Percentiles rank a stretch among this genome's conserved stretches.
Conservation (phyloP, 495 filamentous ascomycete species). For the Mytilinidion resinicola region DNA sequence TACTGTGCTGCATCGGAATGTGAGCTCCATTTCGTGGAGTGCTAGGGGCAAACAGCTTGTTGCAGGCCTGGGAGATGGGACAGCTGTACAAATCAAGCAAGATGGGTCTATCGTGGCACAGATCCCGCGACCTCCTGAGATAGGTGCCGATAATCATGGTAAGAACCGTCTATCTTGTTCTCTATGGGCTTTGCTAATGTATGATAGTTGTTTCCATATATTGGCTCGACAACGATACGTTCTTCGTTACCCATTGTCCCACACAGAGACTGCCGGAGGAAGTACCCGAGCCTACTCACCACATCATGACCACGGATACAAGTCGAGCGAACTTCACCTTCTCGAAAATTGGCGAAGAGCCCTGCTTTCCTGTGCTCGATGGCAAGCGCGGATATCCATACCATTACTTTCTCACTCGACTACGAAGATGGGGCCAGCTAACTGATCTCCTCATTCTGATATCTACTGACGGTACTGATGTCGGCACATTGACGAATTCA, state of each 20-base stretch:
- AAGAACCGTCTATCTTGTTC: slow-evolving; percentile 25
- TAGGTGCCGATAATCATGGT: slow-evolving; percentile 66
- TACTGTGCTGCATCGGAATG: slow-evolving; percentile 57
- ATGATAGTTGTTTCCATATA: slow-evolving; percentile 69
- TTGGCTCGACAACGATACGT: slow-evolving; percentile 86
- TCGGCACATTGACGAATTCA: slow-evolving; percentile 70
- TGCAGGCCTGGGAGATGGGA: slow-evolving; percentile 78
- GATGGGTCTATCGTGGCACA: slow-evolving; percentile 66
- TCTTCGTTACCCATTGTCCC: slow-evolving; percentile 70
- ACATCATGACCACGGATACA: slow-evolving; percentile 63
- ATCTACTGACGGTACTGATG: slow-evolving; percentile 69
- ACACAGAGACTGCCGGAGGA: slow-evolving; percentile 14
- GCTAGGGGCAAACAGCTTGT: slow-evolving; percentile 86
- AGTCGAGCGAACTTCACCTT: slow-evolving; percentile 52
- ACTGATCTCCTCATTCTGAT: slow-evolving; percentile 73
- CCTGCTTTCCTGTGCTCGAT: slow-evolving; percentile 60
- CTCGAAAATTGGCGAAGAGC: slow-evolving; percentile 65
- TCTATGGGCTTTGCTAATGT: slow-evolving; percentile 18
- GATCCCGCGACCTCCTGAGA: slow-evolving; percentile 68
- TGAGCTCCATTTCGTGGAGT: slow-evolving; percentile 88
- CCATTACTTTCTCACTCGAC: slow-evolving; percentile 66
- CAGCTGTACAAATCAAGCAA: slow-evolving; percentile 74
- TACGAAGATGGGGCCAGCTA: slow-evolving; percentile 72
- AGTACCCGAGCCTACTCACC: slow-evolving; percentile 60
- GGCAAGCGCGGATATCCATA: slow-evolving; percentile 47